Base-by-base conservation (phyloP, 768 basidiomycete genomes). In the Tulasnella sp. region DNA sequence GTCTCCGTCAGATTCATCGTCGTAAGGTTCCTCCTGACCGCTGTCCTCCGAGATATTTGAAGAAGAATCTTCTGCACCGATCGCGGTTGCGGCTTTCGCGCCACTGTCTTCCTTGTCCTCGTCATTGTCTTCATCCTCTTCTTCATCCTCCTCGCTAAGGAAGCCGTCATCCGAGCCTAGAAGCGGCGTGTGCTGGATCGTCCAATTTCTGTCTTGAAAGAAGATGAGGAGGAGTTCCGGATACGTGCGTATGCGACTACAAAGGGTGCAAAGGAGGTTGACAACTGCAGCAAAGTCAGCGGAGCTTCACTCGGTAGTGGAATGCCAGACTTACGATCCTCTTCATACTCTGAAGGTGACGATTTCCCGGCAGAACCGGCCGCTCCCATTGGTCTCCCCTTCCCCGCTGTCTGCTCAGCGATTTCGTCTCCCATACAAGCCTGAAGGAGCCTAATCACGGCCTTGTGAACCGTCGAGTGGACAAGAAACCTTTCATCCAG, bases 141-240 rank as follows among this genome's bases (percentile, higher is more conserved):
- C 84, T 0, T 85, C 86, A 1, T 86, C 86, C 42, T 88, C 88
- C 78, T 86, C 87, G 74, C 91, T 89, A 0, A 87, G 86, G 44
- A 12, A 12, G 9, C 36, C 7, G 26, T 71, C 70, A 17, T 72
- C 52, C 36, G 81, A 74, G 90, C 91, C 41, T 7, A 59, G 14
- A 52, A 92, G 78, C 11, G 90, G 88, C 74, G 92, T 89, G 6
- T 89, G 89, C 11, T 84, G 88, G 19, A 7, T 14, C 78, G 89
- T 90, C 89, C 92, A 92, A 76, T 92, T 88, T 77, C 92, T 95
- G 79, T 96, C 94, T 77, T 95, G 94, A 79, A 98, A 96, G 83
- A 98, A 98, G 75, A 98, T 96, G 86, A 97, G 91, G 42, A 98
- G 87, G 1, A 98, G 83, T 76, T 95, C 92, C 42, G 92, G 88